phyloP scores from a whole-genome alignment of 164 flowering plant species.

The Macadamia tetraphylla region DNA sequence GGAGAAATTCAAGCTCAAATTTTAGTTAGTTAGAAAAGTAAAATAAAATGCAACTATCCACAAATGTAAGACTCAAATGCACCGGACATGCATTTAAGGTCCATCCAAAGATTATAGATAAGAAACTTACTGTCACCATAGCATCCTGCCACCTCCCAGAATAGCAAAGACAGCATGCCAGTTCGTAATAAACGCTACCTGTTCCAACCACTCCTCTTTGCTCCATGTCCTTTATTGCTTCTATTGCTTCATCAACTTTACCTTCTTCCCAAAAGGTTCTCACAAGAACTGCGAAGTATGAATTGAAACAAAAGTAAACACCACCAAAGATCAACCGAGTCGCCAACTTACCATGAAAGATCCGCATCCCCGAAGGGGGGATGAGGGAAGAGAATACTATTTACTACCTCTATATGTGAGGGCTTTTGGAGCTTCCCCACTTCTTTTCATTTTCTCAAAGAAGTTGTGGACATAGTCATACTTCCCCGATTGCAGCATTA shows the following conservation, averaged over 20 bases:
- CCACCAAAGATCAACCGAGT: constrained; percentile 1
- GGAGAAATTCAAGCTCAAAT: too few relatives aligned
- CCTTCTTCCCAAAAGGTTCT: constrained; percentile 83
- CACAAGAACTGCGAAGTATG: constrained; percentile 61
- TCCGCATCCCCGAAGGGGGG: too few relatives aligned
- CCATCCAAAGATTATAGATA: neutral
- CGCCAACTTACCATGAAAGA: constrained; percentile 1
- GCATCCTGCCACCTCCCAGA: constrained; percentile 93
- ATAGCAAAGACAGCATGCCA: constrained; percentile 91
- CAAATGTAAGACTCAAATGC: too few relatives aligned
- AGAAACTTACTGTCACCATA: constrained; percentile 49
- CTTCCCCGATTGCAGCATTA: constrained; percentile 84
- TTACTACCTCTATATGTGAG: constrained; percentile 69
- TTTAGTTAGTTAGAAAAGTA: too few relatives aligned
- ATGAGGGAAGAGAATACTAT: too few relatives aligned
- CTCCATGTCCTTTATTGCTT: constrained; percentile 83
- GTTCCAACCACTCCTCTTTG: constrained; percentile 72
- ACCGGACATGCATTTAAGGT: neutral
- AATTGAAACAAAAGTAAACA: constrained; percentile 8
- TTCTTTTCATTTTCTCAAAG: constrained; percentile 66
- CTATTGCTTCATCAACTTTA: constrained; percentile 70
- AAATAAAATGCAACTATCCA: too few relatives aligned
- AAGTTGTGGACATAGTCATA: constrained; percentile 71
- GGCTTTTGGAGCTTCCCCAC: constrained; percentile 66
- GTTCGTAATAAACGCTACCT: constrained; percentile 73